Evolutionary conservation across 768 basidiomycete species (phyloP), one percentile per base, ranked within the genome.

Genomic region (Tulasnella calospora): DNA sequence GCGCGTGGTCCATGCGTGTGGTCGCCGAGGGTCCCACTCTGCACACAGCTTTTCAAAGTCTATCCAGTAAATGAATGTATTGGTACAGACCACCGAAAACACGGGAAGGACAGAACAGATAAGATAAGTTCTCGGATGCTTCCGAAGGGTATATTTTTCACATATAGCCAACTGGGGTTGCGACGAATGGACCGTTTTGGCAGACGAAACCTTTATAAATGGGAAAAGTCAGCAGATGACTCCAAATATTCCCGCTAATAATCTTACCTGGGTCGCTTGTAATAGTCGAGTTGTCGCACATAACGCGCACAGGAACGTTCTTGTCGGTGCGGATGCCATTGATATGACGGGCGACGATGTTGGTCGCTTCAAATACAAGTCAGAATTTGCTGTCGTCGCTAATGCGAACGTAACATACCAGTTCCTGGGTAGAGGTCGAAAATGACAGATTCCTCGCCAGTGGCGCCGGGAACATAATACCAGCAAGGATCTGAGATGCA

Each of bases 401-500:
- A 67, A n/a, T 15, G 70, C 23, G 23, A 51, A 30, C 6, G 8
- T 35, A 38, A 47, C 17, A 38, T 74, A 89, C 89, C 87, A 10
- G 89, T 90, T n/a, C 84, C 84, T 2, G 88, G 87, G 79, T 89
- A 89, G 33, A 91, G 82, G 81, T 90, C 90, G 47, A 90, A 86
- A 71, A 91, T 90, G 10, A 84, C 84, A 33, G 88, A 88, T 82
- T 91, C 89, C 75, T 86, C 87, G 80, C 85, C 90, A 2, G 83
- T 82, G 3, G 88, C 86, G 13, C 83, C 84, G 76, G 86, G 41
- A 17, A 72, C 33, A 70, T 81, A 84, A 81, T 90, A 89, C 89
- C 90, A 91, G 83, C 89, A 90, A 6, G 89, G 90, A 81, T 91
- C 88, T 27, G 82, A 85, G 30, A 91, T 83, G 80, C 90, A 91